Percentiles rank a stretch among this genome's conserved stretches.
phyloP scores from a whole-genome alignment of 768 basidiomycete species.

The Boletus fagicola region DNA sequence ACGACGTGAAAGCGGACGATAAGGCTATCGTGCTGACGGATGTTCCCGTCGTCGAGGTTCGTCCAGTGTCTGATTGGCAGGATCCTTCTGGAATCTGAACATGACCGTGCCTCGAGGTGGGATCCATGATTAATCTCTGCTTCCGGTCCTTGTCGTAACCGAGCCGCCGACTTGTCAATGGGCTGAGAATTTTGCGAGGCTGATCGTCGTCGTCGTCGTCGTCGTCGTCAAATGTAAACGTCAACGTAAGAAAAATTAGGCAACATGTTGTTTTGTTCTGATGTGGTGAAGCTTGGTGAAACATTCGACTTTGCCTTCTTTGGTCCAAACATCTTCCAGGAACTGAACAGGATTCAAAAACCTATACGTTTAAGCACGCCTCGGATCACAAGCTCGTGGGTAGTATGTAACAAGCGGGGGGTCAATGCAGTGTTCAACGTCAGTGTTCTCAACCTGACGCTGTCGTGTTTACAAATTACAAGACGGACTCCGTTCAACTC shows the following conservation, averaged over 20 bases:
- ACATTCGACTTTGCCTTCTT: not conserved
- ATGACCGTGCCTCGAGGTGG: not conserved
- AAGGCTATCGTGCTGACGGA: not conserved
- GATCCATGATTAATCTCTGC: not conserved
- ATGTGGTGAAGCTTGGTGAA: not conserved
- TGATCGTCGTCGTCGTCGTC: not conserved
- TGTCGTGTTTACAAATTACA: not conserved
- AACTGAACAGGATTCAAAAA: not conserved
- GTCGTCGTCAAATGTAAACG: not conserved
- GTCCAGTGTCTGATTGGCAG: not conserved
- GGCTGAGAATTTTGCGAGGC: not conserved
- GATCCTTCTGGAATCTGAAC: too few relatives aligned
- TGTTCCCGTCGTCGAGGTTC: not conserved
- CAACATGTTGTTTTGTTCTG: too few relatives aligned
- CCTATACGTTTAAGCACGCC: not conserved
- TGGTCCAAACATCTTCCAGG: not conserved
- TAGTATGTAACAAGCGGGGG: not conserved
- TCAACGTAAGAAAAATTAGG: not conserved
- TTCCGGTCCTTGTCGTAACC: not conserved
- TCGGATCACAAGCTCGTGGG: not conserved
- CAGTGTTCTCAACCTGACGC: not conserved
- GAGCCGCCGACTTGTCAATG: not conserved
- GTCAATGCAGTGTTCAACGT: not conserved
- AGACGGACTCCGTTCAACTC: not conserved
- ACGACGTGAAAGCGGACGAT: not conserved